These are phyloP conservation scores for Boletus semigastroideus DNA, from an alignment of 1,284 basidiomycete species.

Conservation along the genomic window DNA sequence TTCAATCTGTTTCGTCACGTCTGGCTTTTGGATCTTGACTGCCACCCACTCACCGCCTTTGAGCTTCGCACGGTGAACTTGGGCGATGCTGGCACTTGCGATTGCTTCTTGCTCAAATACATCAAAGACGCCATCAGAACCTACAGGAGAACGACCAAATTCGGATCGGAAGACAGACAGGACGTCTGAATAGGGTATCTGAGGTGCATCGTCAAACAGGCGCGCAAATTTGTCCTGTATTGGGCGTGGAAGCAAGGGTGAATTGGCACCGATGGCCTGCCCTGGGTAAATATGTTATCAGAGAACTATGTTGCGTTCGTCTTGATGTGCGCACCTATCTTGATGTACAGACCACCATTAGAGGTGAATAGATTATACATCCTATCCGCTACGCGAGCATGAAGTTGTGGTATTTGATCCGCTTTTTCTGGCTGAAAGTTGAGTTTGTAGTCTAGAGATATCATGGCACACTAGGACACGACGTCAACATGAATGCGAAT, in stretches of 20 bases:
- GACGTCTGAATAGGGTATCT: constrained; percentile 72
- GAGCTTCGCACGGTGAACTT: constrained; percentile 80
- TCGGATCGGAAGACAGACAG: constrained; percentile 70
- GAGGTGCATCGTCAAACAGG: constrained; percentile 85
- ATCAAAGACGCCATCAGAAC: constrained; percentile 74
- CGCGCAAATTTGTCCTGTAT: constrained; percentile 80
- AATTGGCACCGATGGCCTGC: constrained; percentile 81
- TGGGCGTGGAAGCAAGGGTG: constrained; percentile 76
- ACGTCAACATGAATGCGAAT: not conserved
- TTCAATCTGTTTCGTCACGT: constrained; percentile 80
- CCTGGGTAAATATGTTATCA: constrained; percentile 35
- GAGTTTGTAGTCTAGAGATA: constrained; percentile 79
- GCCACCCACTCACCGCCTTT: constrained; percentile 70
- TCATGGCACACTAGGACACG: constrained; percentile 52
- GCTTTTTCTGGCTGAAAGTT: constrained; percentile 73
- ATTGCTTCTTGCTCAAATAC: constrained; percentile 72
- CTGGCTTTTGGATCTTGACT: constrained; percentile 91
- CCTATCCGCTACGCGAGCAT: constrained; percentile 79
- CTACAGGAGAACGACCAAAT: constrained; percentile 61
- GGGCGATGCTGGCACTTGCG: constrained; percentile 87
- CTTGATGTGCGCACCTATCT: constrained; percentile 64
- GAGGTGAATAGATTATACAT: constrained; percentile 72
- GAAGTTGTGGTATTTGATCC: constrained; percentile 73
- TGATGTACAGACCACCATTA: constrained; percentile 89
- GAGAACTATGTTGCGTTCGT: not conserved